These are phyloP conservation scores for Eleusine indica DNA, from an alignment of 176 grass and related monocot genomes.

Conservation along the genomic window DNA sequence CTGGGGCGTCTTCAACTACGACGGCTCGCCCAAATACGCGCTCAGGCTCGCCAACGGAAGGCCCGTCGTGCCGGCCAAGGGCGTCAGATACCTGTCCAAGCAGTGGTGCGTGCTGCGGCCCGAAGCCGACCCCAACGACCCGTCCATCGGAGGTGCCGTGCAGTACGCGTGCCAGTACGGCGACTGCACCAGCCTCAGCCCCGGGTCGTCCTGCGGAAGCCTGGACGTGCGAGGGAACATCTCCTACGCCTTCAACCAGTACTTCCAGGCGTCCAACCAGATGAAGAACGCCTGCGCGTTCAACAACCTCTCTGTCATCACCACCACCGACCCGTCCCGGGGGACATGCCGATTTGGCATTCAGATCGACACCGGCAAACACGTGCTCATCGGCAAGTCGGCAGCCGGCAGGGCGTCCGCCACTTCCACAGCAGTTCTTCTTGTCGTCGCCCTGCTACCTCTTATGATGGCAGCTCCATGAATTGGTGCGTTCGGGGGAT, in stretches of 20 bases:
- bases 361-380: conserved; percentile 71
- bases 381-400: conserved; percentile 35
- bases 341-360: conserved; percentile 73
- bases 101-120: conserved; percentile 83
- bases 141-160: conserved; percentile 41
- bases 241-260: conserved; percentile 93
- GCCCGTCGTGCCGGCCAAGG: conserved; percentile 56
- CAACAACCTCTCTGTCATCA: conserved; percentile 64
- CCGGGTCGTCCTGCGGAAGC: conserved; percentile 63
- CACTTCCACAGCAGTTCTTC: neutral
- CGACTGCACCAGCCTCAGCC: conserved; percentile 90
- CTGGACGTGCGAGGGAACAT: conserved; percentile 70
- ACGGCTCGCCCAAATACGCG: conserved; percentile 74
- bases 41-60: conserved; percentile 48
- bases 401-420: neutral
- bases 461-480: neutral
- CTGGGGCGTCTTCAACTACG: conserved; percentile 98
- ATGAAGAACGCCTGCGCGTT: conserved; percentile 64
- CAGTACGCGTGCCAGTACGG: conserved; percentile 65
- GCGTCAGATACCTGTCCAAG: conserved; percentile 67
- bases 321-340: conserved; percentile 69
- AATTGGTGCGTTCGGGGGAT: neutral
- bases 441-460: neutral
- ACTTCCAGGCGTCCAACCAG: conserved; percentile 71
- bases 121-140: conserved; percentile 46